Conservation (phyloP, 2,329 filamentous ascomycete species). For the Hypoxylon sp. region DNA sequence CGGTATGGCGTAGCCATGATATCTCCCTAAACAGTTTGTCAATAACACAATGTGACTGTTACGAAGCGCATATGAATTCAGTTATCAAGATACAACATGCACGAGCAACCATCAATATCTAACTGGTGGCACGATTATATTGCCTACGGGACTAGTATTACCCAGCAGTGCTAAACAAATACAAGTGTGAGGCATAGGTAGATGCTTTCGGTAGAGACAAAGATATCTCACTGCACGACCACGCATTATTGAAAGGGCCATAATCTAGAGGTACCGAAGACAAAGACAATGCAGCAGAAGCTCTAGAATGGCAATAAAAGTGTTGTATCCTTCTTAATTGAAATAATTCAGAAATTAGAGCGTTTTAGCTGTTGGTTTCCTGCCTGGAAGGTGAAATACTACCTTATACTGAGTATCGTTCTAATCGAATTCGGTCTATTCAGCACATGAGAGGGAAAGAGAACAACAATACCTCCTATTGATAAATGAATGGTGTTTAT, state of each 20-base stretch:
- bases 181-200: background rate
- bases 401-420: background rate
- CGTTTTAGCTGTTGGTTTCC: background rate
- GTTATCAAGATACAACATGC: background rate
- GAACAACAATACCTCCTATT: background rate
- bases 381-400: background rate
- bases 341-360: background rate
- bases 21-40: too few species aligned
- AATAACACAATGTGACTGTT: background rate
- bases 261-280: background rate
- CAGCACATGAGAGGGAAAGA: background rate
- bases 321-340: background rate
- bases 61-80: background rate
- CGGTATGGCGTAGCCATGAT: conserved; percentile 26
- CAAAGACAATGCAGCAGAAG: conserved; percentile 9
- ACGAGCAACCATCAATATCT: background rate
- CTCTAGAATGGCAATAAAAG: background rate
- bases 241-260: background rate
- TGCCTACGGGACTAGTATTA: conserved; percentile 5
- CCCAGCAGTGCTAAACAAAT: background rate
- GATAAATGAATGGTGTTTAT: background rate
- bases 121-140: conserved; percentile 4
- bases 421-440: background rate
- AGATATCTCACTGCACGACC: background rate
- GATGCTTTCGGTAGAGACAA: conserved; percentile 37